These are phyloP conservation scores for Madurella fahalii DNA, from an alignment of 2,329 filamentous ascomycete species.

Conservation along the genomic window DNA sequence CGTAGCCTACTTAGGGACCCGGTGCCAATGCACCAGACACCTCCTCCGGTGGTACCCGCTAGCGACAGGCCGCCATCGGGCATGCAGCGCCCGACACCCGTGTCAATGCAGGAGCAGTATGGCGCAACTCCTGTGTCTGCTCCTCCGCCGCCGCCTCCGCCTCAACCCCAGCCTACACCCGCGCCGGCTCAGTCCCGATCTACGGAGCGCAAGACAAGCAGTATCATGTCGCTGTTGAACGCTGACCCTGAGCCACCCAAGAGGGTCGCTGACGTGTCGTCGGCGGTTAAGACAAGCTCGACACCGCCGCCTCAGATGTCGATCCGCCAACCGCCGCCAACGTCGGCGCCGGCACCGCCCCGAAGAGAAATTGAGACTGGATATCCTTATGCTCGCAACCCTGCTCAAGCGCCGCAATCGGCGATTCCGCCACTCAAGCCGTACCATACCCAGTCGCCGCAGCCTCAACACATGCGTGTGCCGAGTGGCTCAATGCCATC, in stretches of 20 bases:
- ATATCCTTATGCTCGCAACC: slow-evolving; percentile 45
- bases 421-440: slow-evolving; percentile 55
- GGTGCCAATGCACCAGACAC: slow-evolving; percentile 36
- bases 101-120: slow-evolving; percentile 25
- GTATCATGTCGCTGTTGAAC: slow-evolving; percentile 59
- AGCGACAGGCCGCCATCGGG: slow-evolving; percentile 36
- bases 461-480: slow-evolving; percentile 43
- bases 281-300: slow-evolving; percentile 40
- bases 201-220: slow-evolving; percentile 57
- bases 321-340: slow-evolving; percentile 38
- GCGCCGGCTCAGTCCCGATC: slow-evolving; percentile 39
- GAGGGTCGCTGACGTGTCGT: slow-evolving; percentile 46
- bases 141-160: slow-evolving; percentile 32
- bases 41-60: slow-evolving; percentile 24
- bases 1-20: slow-evolving; percentile 27
- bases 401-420: slow-evolving; percentile 36
- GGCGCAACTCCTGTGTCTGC: slow-evolving; percentile 13
- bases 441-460: slow-evolving; percentile 47
- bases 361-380: slow-evolving; percentile 47
- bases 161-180: slow-evolving; percentile 38
- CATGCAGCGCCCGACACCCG: slow-evolving; percentile 35
- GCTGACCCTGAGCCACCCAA: slow-evolving; percentile 54
- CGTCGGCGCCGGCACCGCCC: slow-evolving; percentile 39
- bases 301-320: slow-evolving; percentile 49
- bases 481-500: slow-evolving; percentile 42